Conservation (phyloP, 441 rosid species). For the Breynia disticha region DNA sequence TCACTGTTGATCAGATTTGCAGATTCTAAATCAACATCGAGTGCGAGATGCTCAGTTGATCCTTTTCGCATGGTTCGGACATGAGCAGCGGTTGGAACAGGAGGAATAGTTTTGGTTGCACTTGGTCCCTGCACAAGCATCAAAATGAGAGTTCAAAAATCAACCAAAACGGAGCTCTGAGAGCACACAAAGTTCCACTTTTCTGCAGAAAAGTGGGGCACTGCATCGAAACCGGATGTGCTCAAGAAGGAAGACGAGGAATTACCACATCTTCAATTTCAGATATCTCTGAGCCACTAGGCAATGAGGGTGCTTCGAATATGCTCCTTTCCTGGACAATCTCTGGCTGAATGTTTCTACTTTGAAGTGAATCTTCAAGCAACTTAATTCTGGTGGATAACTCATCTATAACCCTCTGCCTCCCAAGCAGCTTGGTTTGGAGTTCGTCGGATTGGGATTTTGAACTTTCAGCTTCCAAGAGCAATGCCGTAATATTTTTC, state of each 20-base stretch:
- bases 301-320: constrained; percentile 51
- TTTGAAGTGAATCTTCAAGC: constrained; percentile 54
- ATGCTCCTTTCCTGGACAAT: constrained; percentile 62
- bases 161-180: too few species aligned
- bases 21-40: constrained; percentile 66
- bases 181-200: too few species aligned
- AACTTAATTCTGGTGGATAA: constrained; percentile 48
- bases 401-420: constrained; percentile 61
- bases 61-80: constrained; percentile 77
- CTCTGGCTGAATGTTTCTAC: constrained; percentile 44
- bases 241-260: background rate
- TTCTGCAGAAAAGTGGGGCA: too few species aligned
- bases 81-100: constrained; percentile 71
- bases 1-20: constrained; percentile 40
- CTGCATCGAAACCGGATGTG: background rate
- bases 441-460: constrained; percentile 57
- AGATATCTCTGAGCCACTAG: constrained; percentile 71
- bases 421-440: constrained; percentile 46
- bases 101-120: constrained; percentile 40
- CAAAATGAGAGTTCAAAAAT: background rate
- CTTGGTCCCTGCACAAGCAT: constrained; percentile 42
- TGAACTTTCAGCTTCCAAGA: constrained; percentile 52
- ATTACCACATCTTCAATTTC: constrained; percentile 82
- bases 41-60: constrained; percentile 77
- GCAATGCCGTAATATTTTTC: constrained; percentile 39